A percentile compares a stretch with the other conserved stretches of the same genome.
Conservation (phyloP, 768 basidiomycete genomes). For the Naganishia randhawae region DNA sequence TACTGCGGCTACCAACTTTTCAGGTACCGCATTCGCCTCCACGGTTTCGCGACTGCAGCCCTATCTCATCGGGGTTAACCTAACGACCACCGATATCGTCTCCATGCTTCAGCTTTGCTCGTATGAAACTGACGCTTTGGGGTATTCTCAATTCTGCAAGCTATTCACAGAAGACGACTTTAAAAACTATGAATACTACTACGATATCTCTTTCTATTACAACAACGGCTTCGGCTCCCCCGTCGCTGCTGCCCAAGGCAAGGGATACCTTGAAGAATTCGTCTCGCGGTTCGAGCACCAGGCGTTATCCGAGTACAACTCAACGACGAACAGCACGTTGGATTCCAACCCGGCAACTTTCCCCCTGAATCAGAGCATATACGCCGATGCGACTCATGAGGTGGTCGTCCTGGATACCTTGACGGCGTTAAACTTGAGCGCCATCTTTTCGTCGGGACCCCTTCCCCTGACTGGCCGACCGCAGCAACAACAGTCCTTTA, state of each 20-base stretch:
- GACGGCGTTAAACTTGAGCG: slow-evolving; percentile 78
- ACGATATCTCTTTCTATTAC: slow-evolving; percentile 41
- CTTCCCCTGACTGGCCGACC: slow-evolving; percentile 68
- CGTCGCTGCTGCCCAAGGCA: slow-evolving; percentile 47
- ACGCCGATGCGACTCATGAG: slow-evolving; percentile 75
- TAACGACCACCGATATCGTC: slow-evolving; percentile 40
- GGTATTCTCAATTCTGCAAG: slow-evolving; percentile 48
- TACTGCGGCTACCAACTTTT: slow-evolving; percentile 34
- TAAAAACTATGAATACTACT: slow-evolving; percentile 42
- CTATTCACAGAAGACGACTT: slow-evolving; percentile 51
- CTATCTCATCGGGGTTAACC: slow-evolving; percentile 33
- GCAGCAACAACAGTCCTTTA: slow-evolving; percentile 53
- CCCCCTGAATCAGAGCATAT: slow-evolving; percentile 56
- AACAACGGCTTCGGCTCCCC: slow-evolving; percentile 47
- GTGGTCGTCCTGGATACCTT: slow-evolving; percentile 84
- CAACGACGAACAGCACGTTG: slow-evolving; percentile 46
- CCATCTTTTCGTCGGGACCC: slow-evolving; percentile 67
- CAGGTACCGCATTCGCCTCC: slow-evolving; percentile 35
- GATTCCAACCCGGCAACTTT: slow-evolving; percentile 43
- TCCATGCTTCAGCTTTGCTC: slow-evolving; percentile 50
- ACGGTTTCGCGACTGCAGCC: slow-evolving; percentile 37
- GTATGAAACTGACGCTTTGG: slow-evolving; percentile 49
- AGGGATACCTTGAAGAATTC: slow-evolving; percentile 49
- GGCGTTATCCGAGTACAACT: slow-evolving; percentile 36
- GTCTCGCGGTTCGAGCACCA: slow-evolving; percentile 44